phyloP scores from a whole-genome alignment of 768 basidiomycete species.

The Peribolospora kevripleyi region DNA sequence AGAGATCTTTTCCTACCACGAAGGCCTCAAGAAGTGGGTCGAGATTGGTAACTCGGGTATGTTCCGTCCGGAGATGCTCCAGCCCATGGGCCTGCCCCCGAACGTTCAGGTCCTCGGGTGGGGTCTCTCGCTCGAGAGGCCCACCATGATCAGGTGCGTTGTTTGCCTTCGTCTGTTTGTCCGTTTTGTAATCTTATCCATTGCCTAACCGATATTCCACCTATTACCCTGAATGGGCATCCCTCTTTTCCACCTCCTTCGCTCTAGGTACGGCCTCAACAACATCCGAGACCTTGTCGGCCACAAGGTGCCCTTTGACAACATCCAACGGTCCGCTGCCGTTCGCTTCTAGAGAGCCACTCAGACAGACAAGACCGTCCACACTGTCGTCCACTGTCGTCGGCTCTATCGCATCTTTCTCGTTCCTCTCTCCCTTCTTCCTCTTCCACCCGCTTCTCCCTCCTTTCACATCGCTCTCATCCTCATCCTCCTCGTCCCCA shows the following conservation, averaged over 20 bases:
- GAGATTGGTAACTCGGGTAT: conserved; percentile 90
- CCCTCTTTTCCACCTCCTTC: neutral
- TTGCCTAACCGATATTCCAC: neutral
- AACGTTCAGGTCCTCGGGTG: conserved; percentile 92
- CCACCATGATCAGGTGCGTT: conserved; percentile 89
- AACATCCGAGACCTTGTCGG: conserved; percentile 93
- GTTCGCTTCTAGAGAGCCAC: conserved; percentile 45
- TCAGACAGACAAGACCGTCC: too few relatives aligned
- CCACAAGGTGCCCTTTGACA: conserved; percentile 82
- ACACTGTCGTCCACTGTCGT: too few relatives aligned
- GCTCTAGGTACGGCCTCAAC: conserved; percentile 66
- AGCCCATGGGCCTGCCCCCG: conserved; percentile 93
- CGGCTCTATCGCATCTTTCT: too few relatives aligned
- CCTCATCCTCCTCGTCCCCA: too few relatives aligned
- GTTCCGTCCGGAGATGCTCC: conserved; percentile 98
- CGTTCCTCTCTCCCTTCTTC: too few relatives aligned
- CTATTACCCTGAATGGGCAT: too few relatives aligned
- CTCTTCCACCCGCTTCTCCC: too few relatives aligned
- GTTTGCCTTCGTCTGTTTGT: neutral
- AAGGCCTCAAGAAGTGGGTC: conserved; percentile 77
- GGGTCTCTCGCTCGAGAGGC: conserved; percentile 81
- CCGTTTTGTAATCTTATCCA: neutral
- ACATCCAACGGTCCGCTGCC: conserved; percentile 65
- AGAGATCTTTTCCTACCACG: conserved; percentile 97
- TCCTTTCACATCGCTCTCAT: too few relatives aligned